Percentiles rank a stretch among this genome's conserved stretches.
Evolutionary conservation across 2,329 filamentous ascomycete species (phyloP).

Genomic region (Neopestalotiopsis sp.): DNA sequence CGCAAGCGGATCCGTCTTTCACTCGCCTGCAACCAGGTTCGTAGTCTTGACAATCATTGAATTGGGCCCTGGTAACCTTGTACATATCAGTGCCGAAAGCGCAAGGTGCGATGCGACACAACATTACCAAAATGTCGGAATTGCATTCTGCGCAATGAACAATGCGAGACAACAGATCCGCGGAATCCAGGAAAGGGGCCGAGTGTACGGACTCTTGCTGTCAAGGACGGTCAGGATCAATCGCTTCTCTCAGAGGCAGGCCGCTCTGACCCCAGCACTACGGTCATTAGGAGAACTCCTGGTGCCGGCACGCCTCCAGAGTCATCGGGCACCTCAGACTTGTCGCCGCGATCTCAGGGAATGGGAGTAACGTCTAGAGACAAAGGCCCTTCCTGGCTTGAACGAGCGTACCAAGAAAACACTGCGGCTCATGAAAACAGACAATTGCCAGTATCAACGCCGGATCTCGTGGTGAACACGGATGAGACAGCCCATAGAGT

Average conservation of each 20-base stretch:
- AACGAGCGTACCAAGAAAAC: background rate
- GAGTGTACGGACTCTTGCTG: slow-evolving; percentile 26
- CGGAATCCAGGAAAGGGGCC: slow-evolving; percentile 27
- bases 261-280: background rate
- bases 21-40: slow-evolving; percentile 17
- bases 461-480: slow-evolving; percentile 31
- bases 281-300: background rate
- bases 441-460: slow-evolving; percentile 13
- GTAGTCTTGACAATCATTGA: background rate
- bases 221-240: slow-evolving; percentile 20
- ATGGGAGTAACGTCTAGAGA: slow-evolving; percentile 12
- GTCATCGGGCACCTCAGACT: background rate
- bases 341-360: background rate
- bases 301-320: background rate
- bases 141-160: slow-evolving; percentile 31
- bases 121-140: slow-evolving; percentile 34
- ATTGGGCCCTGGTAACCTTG: background rate
- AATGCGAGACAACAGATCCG: slow-evolving; percentile 34
- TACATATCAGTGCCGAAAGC: slow-evolving; percentile 30
- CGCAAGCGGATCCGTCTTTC: slow-evolving; percentile 19
- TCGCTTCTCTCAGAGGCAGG: background rate
- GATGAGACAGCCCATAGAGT: slow-evolving; percentile 27
- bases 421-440: background rate
- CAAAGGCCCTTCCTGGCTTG: slow-evolving; percentile 18
- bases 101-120: slow-evolving; percentile 38